These are phyloP conservation scores for Dryadomyces quercus-mongolicae DNA, from an alignment of 2,329 filamentous ascomycete species.

Conservation along the genomic window DNA sequence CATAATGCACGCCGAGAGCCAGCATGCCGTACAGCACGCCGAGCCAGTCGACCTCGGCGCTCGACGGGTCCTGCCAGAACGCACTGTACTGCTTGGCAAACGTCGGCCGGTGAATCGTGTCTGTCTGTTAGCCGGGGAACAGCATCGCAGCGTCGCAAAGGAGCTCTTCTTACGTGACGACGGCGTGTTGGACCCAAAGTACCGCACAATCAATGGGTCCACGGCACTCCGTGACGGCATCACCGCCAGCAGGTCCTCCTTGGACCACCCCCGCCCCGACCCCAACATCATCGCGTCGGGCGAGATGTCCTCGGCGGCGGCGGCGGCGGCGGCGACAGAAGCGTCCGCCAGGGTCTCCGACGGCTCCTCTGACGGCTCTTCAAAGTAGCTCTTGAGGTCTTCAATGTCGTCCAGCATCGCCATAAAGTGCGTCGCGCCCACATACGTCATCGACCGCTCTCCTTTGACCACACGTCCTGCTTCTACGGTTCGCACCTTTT, in stretches of 20 bases:
- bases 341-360: conserved; percentile 22
- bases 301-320: conserved; percentile 22
- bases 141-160: background rate
- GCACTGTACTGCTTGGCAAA: conserved; percentile 11
- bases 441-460: conserved; percentile 33
- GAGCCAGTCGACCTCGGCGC: conserved; percentile 16
- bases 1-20: conserved; percentile 26
- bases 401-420: conserved; percentile 51
- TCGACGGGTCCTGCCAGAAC: conserved; percentile 17
- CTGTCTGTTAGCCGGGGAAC: conserved; percentile 18
- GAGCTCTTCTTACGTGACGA: conserved; percentile 30
- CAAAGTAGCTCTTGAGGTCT: conserved; percentile 45
- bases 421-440: conserved; percentile 48
- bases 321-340: no score
- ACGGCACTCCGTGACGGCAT: conserved; percentile 33
- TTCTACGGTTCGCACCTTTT: background rate
- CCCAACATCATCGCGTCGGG: conserved; percentile 30
- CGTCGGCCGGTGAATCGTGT: conserved; percentile 38
- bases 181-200: conserved; percentile 40
- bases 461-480: conserved; percentile 31
- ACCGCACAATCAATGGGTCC: conserved; percentile 38
- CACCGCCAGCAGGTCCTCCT: conserved; percentile 32
- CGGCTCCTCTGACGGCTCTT: conserved; percentile 27
- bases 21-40: conserved; percentile 21
- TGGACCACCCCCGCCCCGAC: conserved; percentile 23